Evolutionary conservation across 2,329 filamentous ascomycete species (phyloP).

Genomic region (Monilinia aucupariae): DNA sequence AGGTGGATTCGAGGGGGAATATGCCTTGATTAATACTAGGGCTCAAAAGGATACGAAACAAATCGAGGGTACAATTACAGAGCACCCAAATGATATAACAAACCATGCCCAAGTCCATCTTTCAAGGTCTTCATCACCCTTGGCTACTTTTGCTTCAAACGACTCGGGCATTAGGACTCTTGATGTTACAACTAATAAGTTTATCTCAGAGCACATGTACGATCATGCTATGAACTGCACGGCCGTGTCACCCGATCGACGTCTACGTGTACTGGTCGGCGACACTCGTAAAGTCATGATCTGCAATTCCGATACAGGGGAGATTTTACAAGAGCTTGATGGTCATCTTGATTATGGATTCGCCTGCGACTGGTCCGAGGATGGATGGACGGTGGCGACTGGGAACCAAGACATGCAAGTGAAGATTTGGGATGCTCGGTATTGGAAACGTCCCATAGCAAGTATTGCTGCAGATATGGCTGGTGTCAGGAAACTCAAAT

Average conservation of each 20-base stretch:
- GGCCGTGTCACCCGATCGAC: slow-evolving; percentile 64
- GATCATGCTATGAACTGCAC: slow-evolving; percentile 65
- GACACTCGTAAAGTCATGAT: slow-evolving; percentile 62
- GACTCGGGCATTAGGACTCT: slow-evolving; percentile 54
- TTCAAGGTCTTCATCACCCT: slow-evolving; percentile 48
- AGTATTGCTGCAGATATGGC: slow-evolving; percentile 61
- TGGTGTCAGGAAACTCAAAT: slow-evolving; percentile 62
- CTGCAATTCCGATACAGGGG: slow-evolving; percentile 61
- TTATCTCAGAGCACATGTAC: slow-evolving; percentile 52
- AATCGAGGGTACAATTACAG: slow-evolving; percentile 38
- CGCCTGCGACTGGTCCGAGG: slow-evolving; percentile 72
- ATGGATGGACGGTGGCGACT: slow-evolving; percentile 71
- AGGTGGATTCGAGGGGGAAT: slow-evolving; percentile 39
- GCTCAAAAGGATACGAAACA: slow-evolving; percentile 31
- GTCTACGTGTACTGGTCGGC: slow-evolving; percentile 67
- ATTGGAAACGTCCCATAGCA: slow-evolving; percentile 52
- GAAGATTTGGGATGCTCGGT: slow-evolving; percentile 71
- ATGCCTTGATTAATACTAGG: slow-evolving; percentile 36
- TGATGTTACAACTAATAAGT: slow-evolving; percentile 54
- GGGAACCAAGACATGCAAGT: slow-evolving; percentile 70
- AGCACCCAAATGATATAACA: slow-evolving; percentile 55
- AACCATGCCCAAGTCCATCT: slow-evolving; percentile 58
- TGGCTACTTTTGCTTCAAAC: slow-evolving; percentile 59
- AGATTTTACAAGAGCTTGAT: slow-evolving; percentile 50
- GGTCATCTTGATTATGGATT: slow-evolving; percentile 69